These are phyloP conservation scores for Globisporangium nagaii DNA, from an alignment of 352 stramenopile species.

Conservation along the genomic window DNA sequence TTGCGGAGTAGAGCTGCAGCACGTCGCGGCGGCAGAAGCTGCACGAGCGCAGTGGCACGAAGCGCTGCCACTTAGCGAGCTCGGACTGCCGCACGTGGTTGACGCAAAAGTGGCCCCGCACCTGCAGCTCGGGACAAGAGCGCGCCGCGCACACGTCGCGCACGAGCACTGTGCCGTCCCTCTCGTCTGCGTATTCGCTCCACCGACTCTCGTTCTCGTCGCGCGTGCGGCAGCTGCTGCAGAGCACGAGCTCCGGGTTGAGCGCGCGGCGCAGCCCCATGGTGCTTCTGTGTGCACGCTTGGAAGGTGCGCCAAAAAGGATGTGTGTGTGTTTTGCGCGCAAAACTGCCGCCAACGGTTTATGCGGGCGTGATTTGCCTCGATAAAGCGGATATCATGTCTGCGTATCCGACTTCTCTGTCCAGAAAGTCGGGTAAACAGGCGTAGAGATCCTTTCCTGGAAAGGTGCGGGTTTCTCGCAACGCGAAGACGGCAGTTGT, in stretches of 20 bases:
- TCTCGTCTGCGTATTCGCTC: slow-evolving; percentile 20
- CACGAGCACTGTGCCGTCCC: slow-evolving; percentile 34
- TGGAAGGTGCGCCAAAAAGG: no score
- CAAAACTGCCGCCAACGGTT: no score
- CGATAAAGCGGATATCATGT: no score
- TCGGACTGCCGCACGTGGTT: slow-evolving; percentile 47
- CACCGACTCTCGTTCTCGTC: slow-evolving; percentile 25
- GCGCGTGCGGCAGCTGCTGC: slow-evolving; percentile 31
- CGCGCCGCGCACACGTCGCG: slow-evolving; percentile 53
- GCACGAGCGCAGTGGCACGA: slow-evolving; percentile 39
- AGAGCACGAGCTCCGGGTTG: slow-evolving; percentile 58
- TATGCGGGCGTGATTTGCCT: no score
- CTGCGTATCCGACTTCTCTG: no score
- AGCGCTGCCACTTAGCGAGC: slow-evolving; percentile 36
- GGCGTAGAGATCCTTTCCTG: no score
- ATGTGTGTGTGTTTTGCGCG: no score
- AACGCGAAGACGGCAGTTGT: no score
- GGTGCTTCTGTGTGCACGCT: slow-evolving; percentile 1
- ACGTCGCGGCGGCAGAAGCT: slow-evolving; percentile 41
- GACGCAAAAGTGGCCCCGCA: slow-evolving; percentile 47
- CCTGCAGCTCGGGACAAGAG: slow-evolving; percentile 41
- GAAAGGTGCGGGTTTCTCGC: no score
- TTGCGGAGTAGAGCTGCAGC: slow-evolving; percentile 36
- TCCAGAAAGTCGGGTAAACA: no score
- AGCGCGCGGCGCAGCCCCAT: slow-evolving; percentile 43